Base-by-base conservation (phyloP, 2,329 filamentous ascomycete genomes). In the Zymoseptoria brevis region DNA sequence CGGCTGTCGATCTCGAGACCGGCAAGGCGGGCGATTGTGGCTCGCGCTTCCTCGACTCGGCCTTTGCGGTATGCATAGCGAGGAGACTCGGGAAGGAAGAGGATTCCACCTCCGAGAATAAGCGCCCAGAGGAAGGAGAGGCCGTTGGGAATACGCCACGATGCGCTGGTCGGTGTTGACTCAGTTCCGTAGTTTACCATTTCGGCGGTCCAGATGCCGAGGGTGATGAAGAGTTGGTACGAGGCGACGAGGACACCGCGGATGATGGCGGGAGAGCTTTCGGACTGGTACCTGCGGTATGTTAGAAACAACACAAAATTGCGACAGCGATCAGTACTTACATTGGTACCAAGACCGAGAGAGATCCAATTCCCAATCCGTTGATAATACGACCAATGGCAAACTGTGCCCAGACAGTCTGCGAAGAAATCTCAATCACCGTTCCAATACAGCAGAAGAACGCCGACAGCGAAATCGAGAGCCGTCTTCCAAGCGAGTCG, bases 291-390 rank as follows among this genome's bases (percentile, higher is more conserved):
- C 50, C 50, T 51, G 22, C 19, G 22, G 22, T 4, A 51, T 51
- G 50, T 51, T 8, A 51, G 50, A 51, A 19, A 11, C 8, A 2
- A 7, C 19, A 22, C 13, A n/a, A n/a, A 7, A n/a, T 7, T 5
- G 16, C 13, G 35, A n/a, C 13, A 6, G 6, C 13, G 13, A 24
- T 3, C 16, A 4, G 8, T 6, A 21, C 19, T 19, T 24, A 51
- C 79, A 87, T 84, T 59, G 85, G 85, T 1, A 87, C 83, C 41
- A 83, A 78, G 35, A 87, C 81, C 8, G 74, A 76, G 19, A 78
- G 68, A n/a, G 72, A 71, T 35, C 76, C 76, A 45, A 78, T 74
- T 51, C 76, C 76, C 8, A 78, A 62, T 65, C 76, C 76, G 52
- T 74, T 74, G 24, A 77, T 68, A 35, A 76, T 70, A 54, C 76